phyloP scores from a whole-genome alignment of 768 basidiomycete genomes.

The Russula compacta region DNA sequence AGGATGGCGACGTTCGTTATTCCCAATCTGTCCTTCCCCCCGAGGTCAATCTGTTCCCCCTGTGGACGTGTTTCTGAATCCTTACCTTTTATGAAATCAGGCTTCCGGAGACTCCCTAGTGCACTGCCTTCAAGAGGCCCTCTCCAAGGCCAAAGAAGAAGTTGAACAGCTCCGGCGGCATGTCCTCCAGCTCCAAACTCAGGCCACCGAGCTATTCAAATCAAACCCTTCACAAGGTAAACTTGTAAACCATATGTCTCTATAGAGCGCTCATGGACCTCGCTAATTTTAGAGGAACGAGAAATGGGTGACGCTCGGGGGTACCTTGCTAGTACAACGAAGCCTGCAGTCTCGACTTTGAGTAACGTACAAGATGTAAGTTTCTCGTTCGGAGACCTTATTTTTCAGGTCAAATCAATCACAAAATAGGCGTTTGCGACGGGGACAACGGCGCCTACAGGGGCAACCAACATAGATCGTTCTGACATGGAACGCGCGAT shows the following conservation, averaged over 20 bases:
- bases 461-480: neutral
- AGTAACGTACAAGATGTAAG: constrained; percentile 4
- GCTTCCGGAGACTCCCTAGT: neutral
- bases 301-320: neutral
- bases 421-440: constrained; percentile 4
- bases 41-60: neutral
- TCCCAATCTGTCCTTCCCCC: neutral
- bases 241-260: neutral
- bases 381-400: neutral
- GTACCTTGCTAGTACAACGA: neutral
- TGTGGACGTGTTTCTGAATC: neutral
- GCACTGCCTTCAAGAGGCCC: constrained; percentile 7
- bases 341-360: neutral
- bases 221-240: neutral
- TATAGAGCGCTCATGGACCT: neutral
- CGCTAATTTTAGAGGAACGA: neutral
- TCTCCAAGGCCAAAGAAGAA: constrained; percentile 14
- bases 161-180: constrained; percentile 7
- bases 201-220: neutral
- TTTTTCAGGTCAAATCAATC: neutral
- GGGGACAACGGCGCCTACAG: neutral
- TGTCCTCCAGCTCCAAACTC: constrained; percentile 2
- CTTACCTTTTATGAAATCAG: neutral
- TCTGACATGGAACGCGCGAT: constrained; percentile 15
- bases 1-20: neutral